Percentiles rank a stretch among this genome's conserved stretches.
Conservation (phyloP, 139 green algal species). For the Closterium sp. region DNA sequence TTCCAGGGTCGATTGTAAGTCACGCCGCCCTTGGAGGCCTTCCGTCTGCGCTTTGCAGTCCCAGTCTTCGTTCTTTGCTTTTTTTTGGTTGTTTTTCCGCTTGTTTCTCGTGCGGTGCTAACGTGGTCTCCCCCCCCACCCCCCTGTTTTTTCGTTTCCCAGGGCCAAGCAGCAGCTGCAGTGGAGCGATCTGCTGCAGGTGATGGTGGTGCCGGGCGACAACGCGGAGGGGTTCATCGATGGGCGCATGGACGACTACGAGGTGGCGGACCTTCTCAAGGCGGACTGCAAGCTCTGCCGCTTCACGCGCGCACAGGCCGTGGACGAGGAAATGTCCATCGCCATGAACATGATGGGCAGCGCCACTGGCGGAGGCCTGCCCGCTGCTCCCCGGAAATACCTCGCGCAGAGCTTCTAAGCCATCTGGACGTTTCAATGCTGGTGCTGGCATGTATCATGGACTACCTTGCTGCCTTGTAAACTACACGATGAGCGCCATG, state of each 20-base stretch:
- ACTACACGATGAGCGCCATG: too few species aligned
- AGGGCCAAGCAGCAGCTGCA: background rate
- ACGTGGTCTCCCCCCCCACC: background rate
- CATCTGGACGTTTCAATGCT: too few species aligned
- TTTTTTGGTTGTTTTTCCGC: too few species aligned
- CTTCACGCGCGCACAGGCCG: background rate
- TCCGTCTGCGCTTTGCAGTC: background rate
- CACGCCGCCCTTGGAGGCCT: background rate
- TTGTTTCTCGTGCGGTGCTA: too few species aligned
- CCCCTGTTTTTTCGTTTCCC: background rate
- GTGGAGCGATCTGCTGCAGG: background rate
- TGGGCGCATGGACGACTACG: constrained; percentile 14
- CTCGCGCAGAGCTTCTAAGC: background rate
- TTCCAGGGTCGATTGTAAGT: constrained; percentile 18
- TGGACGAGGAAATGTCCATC: constrained; percentile 4
- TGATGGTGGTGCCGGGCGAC: constrained; percentile 17
- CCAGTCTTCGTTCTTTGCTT: too few species aligned
- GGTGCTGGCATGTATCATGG: too few species aligned
- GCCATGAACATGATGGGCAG: constrained; percentile 4
- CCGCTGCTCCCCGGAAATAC: background rate
- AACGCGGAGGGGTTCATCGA: constrained; percentile 33
- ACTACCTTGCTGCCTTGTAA: too few species aligned
- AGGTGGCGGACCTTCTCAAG: background rate
- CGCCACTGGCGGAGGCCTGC: background rate
- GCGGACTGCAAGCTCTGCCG: constrained; percentile 24